phyloP scores from a whole-genome alignment of 345 rosid genomes.

The Mercurialis annua region DNA sequence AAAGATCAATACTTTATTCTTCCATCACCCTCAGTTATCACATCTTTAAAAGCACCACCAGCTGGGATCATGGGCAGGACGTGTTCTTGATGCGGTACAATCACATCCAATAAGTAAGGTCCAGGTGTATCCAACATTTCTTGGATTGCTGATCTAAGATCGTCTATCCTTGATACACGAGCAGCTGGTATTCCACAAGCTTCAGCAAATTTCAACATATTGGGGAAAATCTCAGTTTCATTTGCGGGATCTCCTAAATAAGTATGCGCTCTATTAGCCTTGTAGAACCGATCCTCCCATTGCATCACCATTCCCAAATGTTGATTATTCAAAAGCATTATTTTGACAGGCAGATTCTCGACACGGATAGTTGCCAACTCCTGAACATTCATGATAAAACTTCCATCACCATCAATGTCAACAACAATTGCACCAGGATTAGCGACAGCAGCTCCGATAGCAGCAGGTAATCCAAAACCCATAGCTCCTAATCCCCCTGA shows the following conservation, averaged over 20 bases:
- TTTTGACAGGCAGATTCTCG: constrained; percentile 83
- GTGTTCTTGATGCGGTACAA: constrained; percentile 96
- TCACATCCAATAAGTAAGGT: constrained; percentile 82
- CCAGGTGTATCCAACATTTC: constrained; percentile 91
- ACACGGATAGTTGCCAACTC: constrained; percentile 84
- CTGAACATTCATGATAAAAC: constrained; percentile 94
- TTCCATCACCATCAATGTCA: constrained; percentile 98
- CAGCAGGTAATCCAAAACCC: constrained; percentile 99
- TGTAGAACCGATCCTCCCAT: constrained; percentile 92
- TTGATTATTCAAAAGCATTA: constrained; percentile 79
- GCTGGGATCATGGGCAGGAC: constrained; percentile 98
- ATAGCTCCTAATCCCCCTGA: constrained; percentile 95
- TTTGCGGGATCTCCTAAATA: constrained; percentile 74
- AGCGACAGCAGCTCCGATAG: constrained; percentile 96
- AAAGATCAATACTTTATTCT: constrained; percentile 37
- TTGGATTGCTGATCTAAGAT: constrained; percentile 69
- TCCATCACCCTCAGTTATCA: constrained; percentile 91
- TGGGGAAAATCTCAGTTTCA: constrained; percentile 73
- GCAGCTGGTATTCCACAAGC: constrained; percentile 88
- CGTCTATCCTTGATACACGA: constrained; percentile 59
- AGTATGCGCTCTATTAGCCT: constrained; percentile 90
- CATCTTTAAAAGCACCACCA: constrained; percentile 83
- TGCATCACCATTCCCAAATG: constrained; percentile 97
- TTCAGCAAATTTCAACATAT: constrained; percentile 79
- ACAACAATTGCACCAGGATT: constrained; percentile 74